Conservation (phyloP, 768 basidiomycete species). For the Naganishia kalamii region DNA sequence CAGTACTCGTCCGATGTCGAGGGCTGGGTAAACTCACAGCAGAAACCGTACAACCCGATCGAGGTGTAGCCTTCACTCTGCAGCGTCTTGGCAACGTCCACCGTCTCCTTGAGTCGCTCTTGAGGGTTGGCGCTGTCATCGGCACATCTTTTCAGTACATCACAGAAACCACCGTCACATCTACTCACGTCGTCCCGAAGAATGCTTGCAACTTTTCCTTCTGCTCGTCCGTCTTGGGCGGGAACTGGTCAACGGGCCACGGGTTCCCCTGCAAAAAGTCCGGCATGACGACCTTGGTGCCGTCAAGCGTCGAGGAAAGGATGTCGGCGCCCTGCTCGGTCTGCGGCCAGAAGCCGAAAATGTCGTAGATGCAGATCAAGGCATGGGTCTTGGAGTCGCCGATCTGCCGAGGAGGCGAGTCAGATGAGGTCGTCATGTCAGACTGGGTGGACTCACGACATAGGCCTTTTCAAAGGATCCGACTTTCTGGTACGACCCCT, state of each 20-base stretch:
- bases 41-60: constrained; percentile 52
- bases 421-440: not conserved
- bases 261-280: constrained; percentile 59
- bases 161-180: not conserved
- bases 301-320: constrained; percentile 51
- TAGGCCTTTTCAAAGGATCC: constrained; percentile 37
- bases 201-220: constrained; percentile 56
- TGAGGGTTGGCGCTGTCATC: constrained; percentile 37
- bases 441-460: constrained; percentile 24
- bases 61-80: constrained; percentile 49
- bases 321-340: constrained; percentile 64
- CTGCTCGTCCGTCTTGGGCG: constrained; percentile 54
- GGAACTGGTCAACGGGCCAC: constrained; percentile 53
- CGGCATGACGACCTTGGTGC: constrained; percentile 60
- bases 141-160: not conserved
- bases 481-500: constrained; percentile 28
- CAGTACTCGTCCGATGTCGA: too few relatives aligned
- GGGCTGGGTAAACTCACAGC: constrained; percentile 26
- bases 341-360: constrained; percentile 64
- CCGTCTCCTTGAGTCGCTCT: constrained; percentile 55
- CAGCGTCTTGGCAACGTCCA: constrained; percentile 50
- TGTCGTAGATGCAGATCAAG: constrained; percentile 50
- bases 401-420: not conserved
- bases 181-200: constrained; percentile 52
- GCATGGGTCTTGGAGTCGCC: constrained; percentile 22